Percentiles rank a stretch among this genome's conserved stretches.
These are phyloP conservation scores for Dioszegia crocea DNA, from an alignment of 768 basidiomycete species.

Conservation along the genomic window DNA sequence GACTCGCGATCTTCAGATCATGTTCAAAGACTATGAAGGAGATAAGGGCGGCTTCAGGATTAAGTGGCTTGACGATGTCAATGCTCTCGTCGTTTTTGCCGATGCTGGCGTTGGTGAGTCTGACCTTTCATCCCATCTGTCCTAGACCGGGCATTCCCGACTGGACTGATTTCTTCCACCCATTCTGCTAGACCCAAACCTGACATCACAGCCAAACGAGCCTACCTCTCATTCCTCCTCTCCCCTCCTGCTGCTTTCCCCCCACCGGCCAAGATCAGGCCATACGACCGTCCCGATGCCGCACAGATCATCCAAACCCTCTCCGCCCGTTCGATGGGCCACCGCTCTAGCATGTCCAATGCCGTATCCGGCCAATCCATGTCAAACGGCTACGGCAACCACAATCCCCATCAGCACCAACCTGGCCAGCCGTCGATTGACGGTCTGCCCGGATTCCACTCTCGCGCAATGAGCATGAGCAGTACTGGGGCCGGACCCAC, in stretches of 20 bases:
- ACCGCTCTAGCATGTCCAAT: conserved; percentile 29
- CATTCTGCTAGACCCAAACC: background rate
- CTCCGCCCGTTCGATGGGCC: conserved; percentile 47
- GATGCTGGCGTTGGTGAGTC: conserved; percentile 83
- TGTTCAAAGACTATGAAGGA: conserved; percentile 84
- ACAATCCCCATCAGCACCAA: background rate
- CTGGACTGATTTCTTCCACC: too few species aligned
- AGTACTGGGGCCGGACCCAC: background rate
- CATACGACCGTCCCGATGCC: conserved; percentile 93
- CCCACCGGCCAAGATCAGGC: conserved; percentile 57
- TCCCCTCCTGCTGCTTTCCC: conserved; percentile 58
- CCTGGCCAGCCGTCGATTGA: conserved; percentile 2
- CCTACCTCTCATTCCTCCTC: conserved; percentile 85
- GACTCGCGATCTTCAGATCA: conserved; percentile 89
- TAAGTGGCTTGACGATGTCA: conserved; percentile 97
- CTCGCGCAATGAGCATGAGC: conserved; percentile 7
- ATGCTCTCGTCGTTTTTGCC: conserved; percentile 86
- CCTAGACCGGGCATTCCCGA: too few species aligned
- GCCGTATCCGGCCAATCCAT: background rate
- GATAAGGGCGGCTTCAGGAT: conserved; percentile 92
- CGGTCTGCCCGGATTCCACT: conserved; percentile 3
- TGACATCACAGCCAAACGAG: conserved; percentile 69
- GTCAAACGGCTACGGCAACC: too few species aligned
- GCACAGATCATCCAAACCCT: conserved; percentile 56
- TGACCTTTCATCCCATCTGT: background rate